Evolutionary conservation across 179 eudicot genomes (phyloP).

Genomic region (Spergularia azorica): DNA sequence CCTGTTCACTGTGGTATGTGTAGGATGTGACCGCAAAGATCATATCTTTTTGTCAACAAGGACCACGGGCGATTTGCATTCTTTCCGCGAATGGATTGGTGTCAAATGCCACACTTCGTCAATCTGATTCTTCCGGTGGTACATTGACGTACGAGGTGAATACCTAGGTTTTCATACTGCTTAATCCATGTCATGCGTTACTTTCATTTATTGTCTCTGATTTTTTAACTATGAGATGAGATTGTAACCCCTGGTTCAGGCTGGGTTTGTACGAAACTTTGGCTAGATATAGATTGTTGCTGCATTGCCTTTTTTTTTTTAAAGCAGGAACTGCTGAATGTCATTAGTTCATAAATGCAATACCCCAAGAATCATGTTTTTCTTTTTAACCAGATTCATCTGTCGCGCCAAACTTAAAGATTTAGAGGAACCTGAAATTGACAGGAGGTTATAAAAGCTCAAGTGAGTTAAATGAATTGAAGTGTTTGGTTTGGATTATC

Average conservation of each 20-base stretch:
- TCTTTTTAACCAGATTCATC: no score
- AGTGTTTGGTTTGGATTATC: no score
- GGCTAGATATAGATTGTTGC: background rate
- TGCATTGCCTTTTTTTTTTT: no score
- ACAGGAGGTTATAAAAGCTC: no score
- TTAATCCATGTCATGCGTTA: background rate
- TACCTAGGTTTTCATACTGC: background rate
- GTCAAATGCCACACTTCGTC: slow-evolving; percentile 61
- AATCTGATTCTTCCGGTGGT: slow-evolving; percentile 63
- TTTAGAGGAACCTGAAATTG: no score
- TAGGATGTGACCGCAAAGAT: slow-evolving; percentile 65
- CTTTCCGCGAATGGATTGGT: slow-evolving; percentile 54
- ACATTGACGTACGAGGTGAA: slow-evolving; percentile 68
- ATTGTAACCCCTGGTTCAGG: background rate
- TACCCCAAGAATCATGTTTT: no score
- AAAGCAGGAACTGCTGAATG: no score
- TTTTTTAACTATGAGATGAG: background rate
- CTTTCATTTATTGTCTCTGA: background rate
- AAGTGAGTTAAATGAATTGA: no score
- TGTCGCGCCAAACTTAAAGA: no score
- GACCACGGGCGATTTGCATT: slow-evolving; percentile 67
- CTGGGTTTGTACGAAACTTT: no score
- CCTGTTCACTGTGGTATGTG: slow-evolving; percentile 4
- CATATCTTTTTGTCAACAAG: slow-evolving; percentile 61
- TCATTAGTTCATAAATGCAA: no score